Conservation (phyloP, 2,329 filamentous ascomycete species). For the Curvularia lunata region DNA sequence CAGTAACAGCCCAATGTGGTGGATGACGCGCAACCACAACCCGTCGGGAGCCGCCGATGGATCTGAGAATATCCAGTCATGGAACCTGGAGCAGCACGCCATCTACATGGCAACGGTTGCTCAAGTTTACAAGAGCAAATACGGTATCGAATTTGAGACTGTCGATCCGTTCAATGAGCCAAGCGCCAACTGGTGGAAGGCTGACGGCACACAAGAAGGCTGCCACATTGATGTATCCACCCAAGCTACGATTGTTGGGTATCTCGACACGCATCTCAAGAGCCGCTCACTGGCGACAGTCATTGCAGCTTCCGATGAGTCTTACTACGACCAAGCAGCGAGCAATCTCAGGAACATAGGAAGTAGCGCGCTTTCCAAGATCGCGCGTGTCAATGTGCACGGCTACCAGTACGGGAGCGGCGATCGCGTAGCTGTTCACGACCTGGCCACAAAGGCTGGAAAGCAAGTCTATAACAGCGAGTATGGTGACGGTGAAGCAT, state of each 20-base stretch:
- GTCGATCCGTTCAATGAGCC: conserved; percentile 18
- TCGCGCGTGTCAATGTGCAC: conserved; percentile 12
- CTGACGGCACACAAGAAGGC: conserved; percentile 17
- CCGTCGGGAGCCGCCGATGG: conserved; percentile 11
- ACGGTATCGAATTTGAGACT: conserved; percentile 11
- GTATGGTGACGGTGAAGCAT: conserved; percentile 11
- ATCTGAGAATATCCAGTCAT: conserved; percentile 16
- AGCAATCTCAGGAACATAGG: conserved; percentile 9
- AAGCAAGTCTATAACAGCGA: conserved; percentile 16
- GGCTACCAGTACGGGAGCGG: conserved; percentile 13
- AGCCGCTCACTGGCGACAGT: conserved; percentile 8
- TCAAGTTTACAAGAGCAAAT: conserved; percentile 12
- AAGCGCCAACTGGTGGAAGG: conserved; percentile 18
- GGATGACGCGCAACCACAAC: conserved; percentile 15
- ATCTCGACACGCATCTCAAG: conserved; percentile 10
- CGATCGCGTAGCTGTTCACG: conserved; percentile 9
- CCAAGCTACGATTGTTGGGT: conserved; percentile 9
- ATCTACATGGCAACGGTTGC: conserved; percentile 16
- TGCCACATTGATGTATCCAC: conserved; percentile 14
- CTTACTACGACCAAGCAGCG: conserved; percentile 17
- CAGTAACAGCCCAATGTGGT: conserved; percentile 16
- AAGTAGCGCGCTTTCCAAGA: conserved; percentile 14
- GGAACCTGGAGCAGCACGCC: conserved; percentile 17
- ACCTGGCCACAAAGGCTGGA: conserved; percentile 3
- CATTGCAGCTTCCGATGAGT: conserved; percentile 16